phyloP scores from a whole-genome alignment of 192 early-diverging fungal species.

The Entomortierella lignicola region DNA sequence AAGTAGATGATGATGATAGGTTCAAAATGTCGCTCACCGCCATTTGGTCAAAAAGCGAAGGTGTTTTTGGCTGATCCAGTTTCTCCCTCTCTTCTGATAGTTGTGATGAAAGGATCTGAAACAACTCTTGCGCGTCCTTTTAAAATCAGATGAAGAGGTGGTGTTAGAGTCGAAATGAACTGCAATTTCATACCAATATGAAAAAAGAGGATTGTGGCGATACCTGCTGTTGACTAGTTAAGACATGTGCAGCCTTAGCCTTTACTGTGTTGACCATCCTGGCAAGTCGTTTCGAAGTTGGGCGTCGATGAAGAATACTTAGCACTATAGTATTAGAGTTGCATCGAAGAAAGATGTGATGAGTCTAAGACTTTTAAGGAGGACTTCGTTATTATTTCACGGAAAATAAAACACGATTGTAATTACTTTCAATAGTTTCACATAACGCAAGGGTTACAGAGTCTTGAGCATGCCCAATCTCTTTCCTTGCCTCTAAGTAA shows the following conservation, averaged over 20 bases:
- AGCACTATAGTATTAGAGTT: conserved; percentile 43
- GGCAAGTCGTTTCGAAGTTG: conserved; percentile 55
- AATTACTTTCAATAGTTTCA: conserved; percentile 56
- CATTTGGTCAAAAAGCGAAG: conserved; percentile 23
- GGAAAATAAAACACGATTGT: too few species aligned
- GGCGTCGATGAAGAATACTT: conserved; percentile 29
- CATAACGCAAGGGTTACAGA: conserved; percentile 29
- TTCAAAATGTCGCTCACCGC: conserved; percentile 32
- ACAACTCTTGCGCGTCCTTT: conserved; percentile 72
- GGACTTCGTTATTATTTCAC: too few species aligned
- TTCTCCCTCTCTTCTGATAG: conserved; percentile 47
- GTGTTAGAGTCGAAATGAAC: background rate
- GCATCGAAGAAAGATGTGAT: background rate
- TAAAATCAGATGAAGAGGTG: background rate
- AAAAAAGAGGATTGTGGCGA: background rate
- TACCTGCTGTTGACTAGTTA: conserved; percentile 65
- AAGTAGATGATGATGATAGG: background rate
- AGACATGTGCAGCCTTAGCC: conserved; percentile 62
- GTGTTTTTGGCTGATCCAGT: conserved; percentile 18
- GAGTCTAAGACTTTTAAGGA: conserved; percentile 43
- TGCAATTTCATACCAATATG: background rate
- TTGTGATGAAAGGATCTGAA: conserved; percentile 62
- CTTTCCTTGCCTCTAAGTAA: conserved; percentile 33
- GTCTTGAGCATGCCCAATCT: conserved; percentile 23
- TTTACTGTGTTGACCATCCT: conserved; percentile 60